Base-by-base conservation (phyloP, 1,139 yeast genomes). In the Kodamaea plutei region DNA sequence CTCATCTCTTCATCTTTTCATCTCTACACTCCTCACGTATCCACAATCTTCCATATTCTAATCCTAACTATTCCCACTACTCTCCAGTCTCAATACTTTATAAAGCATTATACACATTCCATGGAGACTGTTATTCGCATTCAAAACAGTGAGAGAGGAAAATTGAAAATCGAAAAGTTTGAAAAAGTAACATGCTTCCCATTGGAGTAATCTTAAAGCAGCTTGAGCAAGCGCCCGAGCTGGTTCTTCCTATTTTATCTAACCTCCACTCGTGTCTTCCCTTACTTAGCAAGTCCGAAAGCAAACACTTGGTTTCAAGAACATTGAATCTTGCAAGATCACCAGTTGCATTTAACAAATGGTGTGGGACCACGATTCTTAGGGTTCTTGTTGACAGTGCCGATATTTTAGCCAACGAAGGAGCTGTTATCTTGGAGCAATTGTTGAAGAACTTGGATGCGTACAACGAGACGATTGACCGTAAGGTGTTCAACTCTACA, bases 331-430 rank as follows among this genome's bases (percentile, higher is more conserved):
- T 80, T 25, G 48, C 77, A 30, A 63, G 67, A 37, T 68, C 84
- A 2, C 69, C 69, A 35, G 62, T 66, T 20, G 63, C 63, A 17
- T 64, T 61, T 36, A 59, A 64, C 30, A 67, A 73, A 41, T 82
- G 89, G 88, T 70, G 75, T 45, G 88, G 84, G 2, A 64, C 76
- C 20, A 78, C 75, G 45, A 44, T 79, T 5, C 58, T 73, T 5
- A 64, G 69, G 26, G 74, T 79, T 0, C 50, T 79, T 19, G 52
- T 71, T 4, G 58, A 62, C 29, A 74, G 78, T 46, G 76, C 82
- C 24, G 53, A 70, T 7, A 58, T 80, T 4, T 52, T 80, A 34
- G 67, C 84, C 13, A 59, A 54, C 26, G 80, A 82, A 38, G 93
- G 94, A 2, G 58, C 64, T 3, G 56, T 64, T 8, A 70, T 87